These are phyloP conservation scores for Platanthera guangdongensis DNA, from an alignment of 106 monocot species.

Conservation along the genomic window DNA sequence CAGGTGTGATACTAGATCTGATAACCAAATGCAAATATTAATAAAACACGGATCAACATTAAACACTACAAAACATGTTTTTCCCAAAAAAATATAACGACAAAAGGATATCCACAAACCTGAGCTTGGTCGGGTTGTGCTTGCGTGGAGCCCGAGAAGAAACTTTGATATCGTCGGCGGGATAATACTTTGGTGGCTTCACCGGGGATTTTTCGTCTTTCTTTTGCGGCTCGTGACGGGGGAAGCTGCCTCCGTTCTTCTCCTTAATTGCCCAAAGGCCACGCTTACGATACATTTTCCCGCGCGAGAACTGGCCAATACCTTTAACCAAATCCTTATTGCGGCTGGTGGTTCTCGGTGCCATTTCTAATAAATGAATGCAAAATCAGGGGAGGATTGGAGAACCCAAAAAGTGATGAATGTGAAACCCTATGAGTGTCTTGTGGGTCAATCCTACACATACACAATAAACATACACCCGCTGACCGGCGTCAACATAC, in stretches of 20 bases:
- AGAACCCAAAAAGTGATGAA: too few relatives aligned
- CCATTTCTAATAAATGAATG: slow-evolving; percentile 10
- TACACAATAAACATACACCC: too few relatives aligned
- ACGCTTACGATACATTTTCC: slow-evolving; percentile 32
- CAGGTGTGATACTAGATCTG: slow-evolving; percentile 34
- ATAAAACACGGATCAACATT: not conserved
- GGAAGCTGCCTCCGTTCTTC: slow-evolving; percentile 28
- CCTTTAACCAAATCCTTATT: slow-evolving; percentile 17
- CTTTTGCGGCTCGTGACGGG: slow-evolving; percentile 10
- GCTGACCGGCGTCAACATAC: too few relatives aligned
- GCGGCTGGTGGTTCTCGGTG: slow-evolving; percentile 15
- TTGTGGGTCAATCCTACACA: too few relatives aligned
- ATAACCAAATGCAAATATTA: not conserved
- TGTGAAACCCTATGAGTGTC: too few relatives aligned
- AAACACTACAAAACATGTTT: not conserved
- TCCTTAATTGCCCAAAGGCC: slow-evolving; percentile 33
- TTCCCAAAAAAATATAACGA: not conserved
- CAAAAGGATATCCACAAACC: not conserved
- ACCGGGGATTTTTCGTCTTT: slow-evolving; percentile 7
- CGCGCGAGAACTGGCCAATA: slow-evolving; percentile 16
- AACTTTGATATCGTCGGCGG: slow-evolving; percentile 26
- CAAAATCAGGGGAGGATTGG: too few relatives aligned
- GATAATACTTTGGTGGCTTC: slow-evolving; percentile 30
- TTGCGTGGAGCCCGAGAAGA: slow-evolving; percentile 18
- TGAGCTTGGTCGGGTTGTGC: slow-evolving; percentile 33